phyloP scores from a whole-genome alignment of 148 eudicot genomes.

The Cornus suecica region DNA sequence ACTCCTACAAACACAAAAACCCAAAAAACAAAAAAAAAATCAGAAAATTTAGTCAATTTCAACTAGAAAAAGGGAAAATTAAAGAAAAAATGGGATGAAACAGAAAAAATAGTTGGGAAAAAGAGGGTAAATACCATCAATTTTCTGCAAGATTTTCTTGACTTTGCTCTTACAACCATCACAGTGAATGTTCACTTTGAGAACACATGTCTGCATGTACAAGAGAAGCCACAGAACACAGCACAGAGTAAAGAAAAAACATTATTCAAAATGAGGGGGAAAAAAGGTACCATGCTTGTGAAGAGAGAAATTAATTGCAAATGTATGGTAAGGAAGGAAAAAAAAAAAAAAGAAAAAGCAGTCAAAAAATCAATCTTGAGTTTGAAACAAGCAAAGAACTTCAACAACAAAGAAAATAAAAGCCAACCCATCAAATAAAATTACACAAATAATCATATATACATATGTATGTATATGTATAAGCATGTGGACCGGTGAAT shows the following conservation, averaged over 20 bases:
- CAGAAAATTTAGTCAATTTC: neutral
- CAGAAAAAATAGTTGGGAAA: too few species aligned
- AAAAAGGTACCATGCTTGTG: constrained; percentile 5
- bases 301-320: constrained; percentile 5
- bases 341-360: neutral
- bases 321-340: neutral
- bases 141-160: constrained; percentile 90
- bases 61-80: neutral
- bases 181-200: constrained; percentile 94
- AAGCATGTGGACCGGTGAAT: neutral
- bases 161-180: constrained; percentile 95
- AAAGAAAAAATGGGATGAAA: neutral
- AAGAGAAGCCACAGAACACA: constrained; percentile 30
- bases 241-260: constrained; percentile 6
- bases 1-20: constrained; percentile 31
- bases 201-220: constrained; percentile 85
- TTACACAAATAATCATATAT: neutral
- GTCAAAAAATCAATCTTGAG: constrained; percentile 11
- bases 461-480: neutral
- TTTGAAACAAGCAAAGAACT: constrained; percentile 23
- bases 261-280: neutral
- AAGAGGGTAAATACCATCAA: constrained; percentile 58
- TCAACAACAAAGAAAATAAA: neutral
- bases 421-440: neutral
- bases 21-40: neutral